These are phyloP conservation scores for Leptoxyphium fumago DNA, from an alignment of 2,329 filamentous ascomycete species.

Conservation along the genomic window DNA sequence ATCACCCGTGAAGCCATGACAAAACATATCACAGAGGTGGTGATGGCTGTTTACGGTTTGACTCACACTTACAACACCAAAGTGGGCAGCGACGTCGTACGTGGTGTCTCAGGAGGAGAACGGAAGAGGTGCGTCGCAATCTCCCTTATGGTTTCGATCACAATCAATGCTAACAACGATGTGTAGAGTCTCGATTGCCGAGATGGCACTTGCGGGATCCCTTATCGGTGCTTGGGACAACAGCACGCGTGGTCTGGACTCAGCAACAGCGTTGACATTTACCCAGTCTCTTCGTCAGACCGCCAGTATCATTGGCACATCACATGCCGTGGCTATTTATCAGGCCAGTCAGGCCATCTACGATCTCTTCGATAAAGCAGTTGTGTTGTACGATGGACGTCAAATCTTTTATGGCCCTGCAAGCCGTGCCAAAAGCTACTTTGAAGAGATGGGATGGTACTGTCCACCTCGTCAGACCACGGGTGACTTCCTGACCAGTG, in stretches of 20 bases:
- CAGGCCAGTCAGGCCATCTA: conserved; percentile 38
- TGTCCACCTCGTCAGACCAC: conserved; percentile 54
- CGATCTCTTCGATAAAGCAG: conserved; percentile 58
- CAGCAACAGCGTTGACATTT: conserved; percentile 45
- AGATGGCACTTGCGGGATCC: conserved; percentile 29
- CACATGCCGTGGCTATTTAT: conserved; percentile 45
- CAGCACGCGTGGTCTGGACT: conserved; percentile 37
- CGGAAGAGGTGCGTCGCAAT: conserved; percentile 20
- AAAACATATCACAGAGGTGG: conserved; percentile 32
- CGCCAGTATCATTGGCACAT: conserved; percentile 34
- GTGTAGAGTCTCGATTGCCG: conserved; percentile 41
- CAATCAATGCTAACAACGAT: not conserved
- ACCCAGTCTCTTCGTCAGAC: conserved; percentile 36
- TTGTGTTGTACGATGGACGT: conserved; percentile 60
- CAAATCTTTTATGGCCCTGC: conserved; percentile 64
- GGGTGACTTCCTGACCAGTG: conserved; percentile 53
- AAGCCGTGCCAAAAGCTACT: conserved; percentile 45
- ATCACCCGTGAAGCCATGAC: conserved; percentile 29
- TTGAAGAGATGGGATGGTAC: conserved; percentile 52
- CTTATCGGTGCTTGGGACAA: conserved; percentile 33
- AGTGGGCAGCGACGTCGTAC: conserved; percentile 43
- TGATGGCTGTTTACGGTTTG: conserved; percentile 40
- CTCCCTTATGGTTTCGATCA: not conserved
- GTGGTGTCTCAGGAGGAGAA: conserved; percentile 44
- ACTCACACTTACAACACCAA: conserved; percentile 42